Percentiles rank a stretch among this genome's conserved stretches.
These are phyloP conservation scores for Leccinum ponderosum DNA, from an alignment of 1,284 basidiomycete species.

Conservation along the genomic window DNA sequence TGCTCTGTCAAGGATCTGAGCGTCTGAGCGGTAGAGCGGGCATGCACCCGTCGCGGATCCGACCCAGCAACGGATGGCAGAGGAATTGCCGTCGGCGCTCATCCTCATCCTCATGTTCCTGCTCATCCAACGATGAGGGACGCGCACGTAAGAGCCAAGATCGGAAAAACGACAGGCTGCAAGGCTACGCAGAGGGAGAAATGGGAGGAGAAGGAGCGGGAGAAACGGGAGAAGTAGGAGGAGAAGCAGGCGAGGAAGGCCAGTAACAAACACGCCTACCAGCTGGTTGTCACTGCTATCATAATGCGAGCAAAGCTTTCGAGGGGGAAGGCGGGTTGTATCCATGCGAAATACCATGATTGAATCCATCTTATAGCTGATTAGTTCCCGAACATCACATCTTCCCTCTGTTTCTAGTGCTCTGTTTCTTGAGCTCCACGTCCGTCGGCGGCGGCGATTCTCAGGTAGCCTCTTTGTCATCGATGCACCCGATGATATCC, in stretches of 20 bases:
- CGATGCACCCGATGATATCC: too few relatives aligned
- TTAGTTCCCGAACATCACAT: too few relatives aligned
- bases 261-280: conserved; percentile 20
- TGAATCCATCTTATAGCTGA: too few relatives aligned
- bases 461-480: too few relatives aligned
- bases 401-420: too few relatives aligned
- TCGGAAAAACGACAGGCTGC: conserved; percentile 10
- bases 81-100: conserved; percentile 3
- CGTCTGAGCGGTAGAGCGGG: conserved; percentile 24
- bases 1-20: conserved; percentile 28
- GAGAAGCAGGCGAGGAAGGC: conserved; percentile 12
- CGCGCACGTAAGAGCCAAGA: background rate
- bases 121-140: conserved; percentile 2
- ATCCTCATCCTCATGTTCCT: too few relatives aligned
- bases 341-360: too few relatives aligned
- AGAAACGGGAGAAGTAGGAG: background rate
- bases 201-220: too few relatives aligned
- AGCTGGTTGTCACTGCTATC: conserved; percentile 23
- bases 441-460: too few relatives aligned
- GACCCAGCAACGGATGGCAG: conserved; percentile 20
- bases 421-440: too few relatives aligned
- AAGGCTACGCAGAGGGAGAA: conserved; percentile 9
- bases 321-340: too few relatives aligned
- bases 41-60: conserved; percentile 7
- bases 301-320: background rate